Percentiles rank a stretch among this genome's conserved stretches.
These are phyloP conservation scores for Picocystis sp. DNA, from an alignment of 163 green algal species.

Conservation along the genomic window DNA sequence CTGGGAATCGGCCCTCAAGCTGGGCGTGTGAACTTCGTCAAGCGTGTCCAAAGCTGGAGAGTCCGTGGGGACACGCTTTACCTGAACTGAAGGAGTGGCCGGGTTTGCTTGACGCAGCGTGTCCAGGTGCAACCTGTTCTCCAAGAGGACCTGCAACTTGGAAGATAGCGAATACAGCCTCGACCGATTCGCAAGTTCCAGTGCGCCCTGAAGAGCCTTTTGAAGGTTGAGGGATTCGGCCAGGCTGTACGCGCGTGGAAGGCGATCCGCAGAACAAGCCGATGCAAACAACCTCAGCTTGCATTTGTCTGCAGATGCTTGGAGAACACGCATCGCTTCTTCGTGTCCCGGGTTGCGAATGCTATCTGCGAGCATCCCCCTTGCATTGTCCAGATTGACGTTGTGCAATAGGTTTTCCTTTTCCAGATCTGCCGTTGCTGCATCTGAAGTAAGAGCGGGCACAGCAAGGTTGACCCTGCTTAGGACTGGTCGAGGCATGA, in stretches of 20 bases:
- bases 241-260: constrained; percentile 29
- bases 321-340: constrained; percentile 2
- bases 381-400: neutral
- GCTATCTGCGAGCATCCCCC: neutral
- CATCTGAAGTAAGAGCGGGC: constrained; percentile 24
- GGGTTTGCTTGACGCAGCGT: too few relatives aligned
- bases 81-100: too few relatives aligned
- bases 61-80: too few relatives aligned
- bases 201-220: constrained; percentile 27
- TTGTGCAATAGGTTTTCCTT: constrained; percentile 17
- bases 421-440: constrained; percentile 19
- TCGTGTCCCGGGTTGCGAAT: constrained; percentile 1
- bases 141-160: constrained; percentile 1
- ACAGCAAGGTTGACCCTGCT: constrained; percentile 25
- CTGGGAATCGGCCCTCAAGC: too few relatives aligned
- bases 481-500: constrained; percentile 36
- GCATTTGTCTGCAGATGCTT: constrained; percentile 9
- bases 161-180: neutral
- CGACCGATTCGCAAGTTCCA: constrained; percentile 4
- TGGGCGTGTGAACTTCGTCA: too few relatives aligned
- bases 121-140: constrained; percentile 5
- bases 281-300: constrained; percentile 27
- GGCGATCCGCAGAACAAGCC: constrained; percentile 23
- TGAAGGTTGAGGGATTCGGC: constrained; percentile 23
- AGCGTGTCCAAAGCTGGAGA: too few relatives aligned